These are phyloP conservation scores for Aphanomyces cochlioides DNA, from an alignment of 352 stramenopile genomes.

Conservation along the genomic window DNA sequence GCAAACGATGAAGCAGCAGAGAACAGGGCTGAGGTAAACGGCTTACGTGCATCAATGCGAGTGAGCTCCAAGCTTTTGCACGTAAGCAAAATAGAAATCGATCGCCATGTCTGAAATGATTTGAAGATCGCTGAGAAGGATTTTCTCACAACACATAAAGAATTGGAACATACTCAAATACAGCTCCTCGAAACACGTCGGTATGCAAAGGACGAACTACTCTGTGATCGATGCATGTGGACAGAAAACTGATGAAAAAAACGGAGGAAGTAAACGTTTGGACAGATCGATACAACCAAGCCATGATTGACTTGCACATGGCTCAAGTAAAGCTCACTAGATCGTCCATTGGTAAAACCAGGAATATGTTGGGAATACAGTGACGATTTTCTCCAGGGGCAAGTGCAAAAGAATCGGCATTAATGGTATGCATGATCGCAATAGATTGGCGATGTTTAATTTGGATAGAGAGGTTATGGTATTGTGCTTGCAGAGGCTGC, in stretches of 20 bases:
- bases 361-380: neutral
- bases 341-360: slow-evolving; percentile 46
- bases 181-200: slow-evolving; percentile 65
- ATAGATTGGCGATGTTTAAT: slow-evolving; percentile 9
- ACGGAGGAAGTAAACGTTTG: slow-evolving; percentile 53
- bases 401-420: slow-evolving; percentile 56
- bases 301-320: slow-evolving; percentile 78
- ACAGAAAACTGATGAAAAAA: slow-evolving; percentile 26
- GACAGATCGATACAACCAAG: slow-evolving; percentile 79
- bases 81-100: slow-evolving; percentile 32
- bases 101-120: neutral
- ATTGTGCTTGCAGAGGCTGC: slow-evolving; percentile 26
- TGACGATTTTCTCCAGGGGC: slow-evolving; percentile 40
- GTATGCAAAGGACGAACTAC: slow-evolving; percentile 31
- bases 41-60: slow-evolving; percentile 54
- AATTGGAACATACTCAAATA: slow-evolving; percentile 62
- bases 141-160: slow-evolving; percentile 57
- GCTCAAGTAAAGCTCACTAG: slow-evolving; percentile 68
- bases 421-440: slow-evolving; percentile 39
- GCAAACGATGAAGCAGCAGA: slow-evolving; percentile 57
- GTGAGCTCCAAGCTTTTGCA: slow-evolving; percentile 71
- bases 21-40: slow-evolving; percentile 64
- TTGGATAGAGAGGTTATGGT: slow-evolving; percentile 24
- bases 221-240: slow-evolving; percentile 42
- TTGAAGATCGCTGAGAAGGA: slow-evolving; percentile 66